These are phyloP conservation scores for Dactylorhiza incarnata DNA, from an alignment of 106 monocot species.

Conservation along the genomic window DNA sequence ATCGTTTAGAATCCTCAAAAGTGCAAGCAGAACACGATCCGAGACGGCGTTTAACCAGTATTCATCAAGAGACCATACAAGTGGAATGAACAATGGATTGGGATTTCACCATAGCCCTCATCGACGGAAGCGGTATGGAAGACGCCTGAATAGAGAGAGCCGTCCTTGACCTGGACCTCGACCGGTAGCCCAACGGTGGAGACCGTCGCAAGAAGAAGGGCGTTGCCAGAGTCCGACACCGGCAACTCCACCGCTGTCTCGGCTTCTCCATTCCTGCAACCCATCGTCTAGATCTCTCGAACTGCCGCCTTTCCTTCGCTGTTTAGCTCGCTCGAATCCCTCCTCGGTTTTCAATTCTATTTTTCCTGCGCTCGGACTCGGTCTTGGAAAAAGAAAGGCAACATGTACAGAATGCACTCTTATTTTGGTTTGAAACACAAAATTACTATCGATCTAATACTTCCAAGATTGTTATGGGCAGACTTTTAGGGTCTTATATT, in stretches of 20 bases:
- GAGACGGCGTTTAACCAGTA: neutral
- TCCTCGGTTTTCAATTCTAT: no score
- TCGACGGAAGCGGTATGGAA: conserved; percentile 58
- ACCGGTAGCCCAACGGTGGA: conserved; percentile 53
- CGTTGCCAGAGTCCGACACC: conserved; percentile 3
- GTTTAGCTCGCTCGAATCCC: no score
- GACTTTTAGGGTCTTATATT: no score
- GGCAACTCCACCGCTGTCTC: neutral
- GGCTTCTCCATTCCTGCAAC: neutral
- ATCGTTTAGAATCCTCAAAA: neutral
- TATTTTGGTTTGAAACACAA: no score
- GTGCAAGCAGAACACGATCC: neutral
- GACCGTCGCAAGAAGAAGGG: conserved; percentile 37
- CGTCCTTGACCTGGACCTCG: conserved; percentile 63
- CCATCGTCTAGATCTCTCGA: neutral
- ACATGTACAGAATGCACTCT: no score
- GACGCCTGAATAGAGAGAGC: conserved; percentile 64
- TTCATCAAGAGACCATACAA: no score
- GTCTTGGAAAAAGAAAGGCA: no score
- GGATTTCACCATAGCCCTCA: conserved; percentile 24
- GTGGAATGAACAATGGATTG: neutral
- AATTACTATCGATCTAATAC: no score
- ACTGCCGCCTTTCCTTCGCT: no score
- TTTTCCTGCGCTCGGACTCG: no score
- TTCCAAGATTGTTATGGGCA: no score